Evolutionary conservation across 169 alveolate species (phyloP).

Genomic region (Plasmodium gallinaceum): DNA sequence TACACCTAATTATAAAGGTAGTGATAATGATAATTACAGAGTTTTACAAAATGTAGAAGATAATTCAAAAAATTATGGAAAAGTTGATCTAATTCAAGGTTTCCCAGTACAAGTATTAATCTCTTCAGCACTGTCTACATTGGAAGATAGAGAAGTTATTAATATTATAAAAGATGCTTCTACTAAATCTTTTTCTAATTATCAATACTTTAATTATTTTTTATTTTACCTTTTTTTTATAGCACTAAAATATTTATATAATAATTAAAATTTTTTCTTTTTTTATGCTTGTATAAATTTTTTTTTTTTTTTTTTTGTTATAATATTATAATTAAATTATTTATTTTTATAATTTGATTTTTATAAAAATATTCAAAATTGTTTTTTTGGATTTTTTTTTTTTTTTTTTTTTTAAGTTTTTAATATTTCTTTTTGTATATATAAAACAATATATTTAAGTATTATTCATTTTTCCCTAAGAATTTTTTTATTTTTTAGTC

Average conservation of each 20-base stretch:
- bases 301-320: too few relatives aligned
- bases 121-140: constrained; percentile 74
- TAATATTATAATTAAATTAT: too few relatives aligned
- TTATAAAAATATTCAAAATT: too few relatives aligned
- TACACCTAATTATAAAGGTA: constrained; percentile 68
- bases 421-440: too few relatives aligned
- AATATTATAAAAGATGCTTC: constrained; percentile 10
- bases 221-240: constrained; percentile 7
- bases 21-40: constrained; percentile 81
- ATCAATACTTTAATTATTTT: not conserved
- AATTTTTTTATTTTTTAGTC: too few relatives aligned
- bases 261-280: too few relatives aligned
- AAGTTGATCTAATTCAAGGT: constrained; percentile 86
- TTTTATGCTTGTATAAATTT: too few relatives aligned
- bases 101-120: constrained; percentile 88
- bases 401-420: too few relatives aligned
- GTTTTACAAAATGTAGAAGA: constrained; percentile 84
- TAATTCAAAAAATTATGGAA: constrained; percentile 82
- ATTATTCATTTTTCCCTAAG: too few relatives aligned
- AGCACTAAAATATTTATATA: not conserved
- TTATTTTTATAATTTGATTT: too few relatives aligned
- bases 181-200: constrained; percentile 9
- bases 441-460: too few relatives aligned
- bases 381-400: too few relatives aligned
- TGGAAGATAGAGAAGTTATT: constrained; percentile 16